A percentile compares a stretch with the other conserved stretches of the same genome.
These are phyloP conservation scores for Anthracocystis panici-leucophaei DNA, from an alignment of 1,284 basidiomycete species.

Conservation along the genomic window DNA sequence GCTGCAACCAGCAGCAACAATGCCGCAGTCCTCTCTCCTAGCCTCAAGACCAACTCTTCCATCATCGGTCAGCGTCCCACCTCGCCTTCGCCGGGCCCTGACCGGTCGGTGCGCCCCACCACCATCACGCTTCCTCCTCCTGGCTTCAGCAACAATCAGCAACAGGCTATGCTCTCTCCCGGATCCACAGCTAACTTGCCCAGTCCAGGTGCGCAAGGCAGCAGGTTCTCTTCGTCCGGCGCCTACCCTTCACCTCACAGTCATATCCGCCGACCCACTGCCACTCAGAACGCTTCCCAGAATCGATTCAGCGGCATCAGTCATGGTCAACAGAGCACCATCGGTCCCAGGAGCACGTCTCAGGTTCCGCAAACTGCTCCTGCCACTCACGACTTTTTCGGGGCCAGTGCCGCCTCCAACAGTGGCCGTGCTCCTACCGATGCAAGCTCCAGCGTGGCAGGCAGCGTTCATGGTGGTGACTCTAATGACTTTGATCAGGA, in stretches of 20 bases:
- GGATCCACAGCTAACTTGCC: slow-evolving; percentile 27
- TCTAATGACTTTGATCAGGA: slow-evolving; percentile 33
- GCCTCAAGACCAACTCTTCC: slow-evolving; percentile 27
- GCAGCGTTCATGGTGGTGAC: slow-evolving; percentile 31
- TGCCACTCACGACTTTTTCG: slow-evolving; percentile 48
- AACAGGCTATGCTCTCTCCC: slow-evolving; percentile 31
- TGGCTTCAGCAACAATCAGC: slow-evolving; percentile 22
- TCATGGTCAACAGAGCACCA: slow-evolving; percentile 41
- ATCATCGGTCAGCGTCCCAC: slow-evolving; percentile 36
- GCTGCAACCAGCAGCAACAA: slow-evolving; percentile 10
- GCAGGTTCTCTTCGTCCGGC: slow-evolving; percentile 17
- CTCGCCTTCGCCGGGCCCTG: slow-evolving; percentile 48
- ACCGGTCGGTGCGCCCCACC: slow-evolving; percentile 55
- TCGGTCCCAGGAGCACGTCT: slow-evolving; percentile 34
- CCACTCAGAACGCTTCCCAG: slow-evolving; percentile 20
- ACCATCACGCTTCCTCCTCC: slow-evolving; percentile 54
- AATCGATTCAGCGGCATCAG: slow-evolving; percentile 41
- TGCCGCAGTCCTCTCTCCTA: slow-evolving; percentile 27
- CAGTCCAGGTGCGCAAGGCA: slow-evolving; percentile 34
- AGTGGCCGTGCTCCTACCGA: slow-evolving; percentile 33
- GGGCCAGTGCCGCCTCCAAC: slow-evolving; percentile 13
- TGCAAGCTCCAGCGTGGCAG: slow-evolving; percentile 49
- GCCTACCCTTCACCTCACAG: slow-evolving; percentile 59
- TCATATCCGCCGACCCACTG: slow-evolving; percentile 53
- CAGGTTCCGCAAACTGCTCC: slow-evolving; percentile 13